Evolutionary conservation across 1,139 yeast genomes (phyloP).

Genomic region (Taphrina flavorubra): DNA sequence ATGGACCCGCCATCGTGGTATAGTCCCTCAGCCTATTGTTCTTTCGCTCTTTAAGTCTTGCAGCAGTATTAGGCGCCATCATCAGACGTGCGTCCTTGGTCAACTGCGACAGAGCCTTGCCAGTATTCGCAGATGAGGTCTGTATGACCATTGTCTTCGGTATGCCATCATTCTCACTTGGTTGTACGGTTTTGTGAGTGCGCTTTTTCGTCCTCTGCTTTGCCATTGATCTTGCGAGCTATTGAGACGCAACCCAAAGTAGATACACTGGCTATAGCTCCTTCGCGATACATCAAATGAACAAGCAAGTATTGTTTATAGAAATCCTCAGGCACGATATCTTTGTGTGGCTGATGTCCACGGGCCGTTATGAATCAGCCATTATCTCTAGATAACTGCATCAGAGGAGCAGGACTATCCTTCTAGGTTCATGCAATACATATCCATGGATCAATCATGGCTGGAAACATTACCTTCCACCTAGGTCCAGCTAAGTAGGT

Average conservation of each 20-base stretch:
- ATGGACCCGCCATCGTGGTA: constrained; percentile 95
- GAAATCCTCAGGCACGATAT: constrained; percentile 8
- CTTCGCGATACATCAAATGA: too few species aligned
- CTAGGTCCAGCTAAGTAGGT: too few species aligned
- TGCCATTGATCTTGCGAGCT: constrained; percentile 12
- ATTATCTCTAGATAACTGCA: too few species aligned
- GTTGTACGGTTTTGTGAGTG: constrained; percentile 70
- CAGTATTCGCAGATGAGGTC: constrained; percentile 77
- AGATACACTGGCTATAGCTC: too few species aligned
- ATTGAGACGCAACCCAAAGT: too few species aligned
- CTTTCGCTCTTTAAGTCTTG: constrained; percentile 82
- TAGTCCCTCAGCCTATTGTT: constrained; percentile 86
- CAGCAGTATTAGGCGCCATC: constrained; percentile 97
- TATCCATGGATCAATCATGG: too few species aligned
- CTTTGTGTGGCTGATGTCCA: background rate
- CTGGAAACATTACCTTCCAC: too few species aligned
- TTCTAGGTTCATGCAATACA: too few species aligned
- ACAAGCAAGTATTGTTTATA: too few species aligned
- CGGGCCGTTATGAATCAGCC: constrained; percentile 5
- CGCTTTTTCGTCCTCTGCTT: constrained; percentile 64
- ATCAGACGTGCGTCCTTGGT: constrained; percentile 85
- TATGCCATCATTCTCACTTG: constrained; percentile 68
- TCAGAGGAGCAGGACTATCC: too few species aligned
- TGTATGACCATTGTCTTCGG: constrained; percentile 85
- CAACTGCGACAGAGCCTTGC: constrained; percentile 80